These are phyloP conservation scores for Russula sp. DNA, from an alignment of 768 basidiomycete genomes.

Conservation along the genomic window DNA sequence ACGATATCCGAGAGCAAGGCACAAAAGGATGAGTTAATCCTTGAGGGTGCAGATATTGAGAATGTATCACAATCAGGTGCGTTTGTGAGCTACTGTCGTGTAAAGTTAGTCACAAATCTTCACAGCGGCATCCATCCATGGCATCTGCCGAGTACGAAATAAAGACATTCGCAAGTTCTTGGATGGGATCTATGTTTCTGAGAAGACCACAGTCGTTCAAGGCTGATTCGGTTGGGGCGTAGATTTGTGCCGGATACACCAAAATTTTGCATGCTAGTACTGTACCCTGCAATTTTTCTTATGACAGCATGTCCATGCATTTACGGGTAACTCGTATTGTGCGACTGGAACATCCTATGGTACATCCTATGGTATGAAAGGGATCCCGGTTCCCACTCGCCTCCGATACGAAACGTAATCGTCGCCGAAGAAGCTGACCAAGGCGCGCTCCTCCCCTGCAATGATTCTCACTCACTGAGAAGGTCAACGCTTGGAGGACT, in stretches of 20 bases:
- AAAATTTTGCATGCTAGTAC: constrained; percentile 29
- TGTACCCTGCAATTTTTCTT: constrained; percentile 22
- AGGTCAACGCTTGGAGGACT: background rate
- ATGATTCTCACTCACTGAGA: background rate
- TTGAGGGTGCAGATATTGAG: constrained; percentile 94
- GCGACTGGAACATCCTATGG: constrained; percentile 33
- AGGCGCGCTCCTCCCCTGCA: constrained; percentile 71
- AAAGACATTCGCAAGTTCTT: constrained; percentile 99
- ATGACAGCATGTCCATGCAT: constrained; percentile 27
- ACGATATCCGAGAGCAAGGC: constrained; percentile 76
- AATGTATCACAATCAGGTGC: constrained; percentile 94
- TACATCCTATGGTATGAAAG: constrained; percentile 58
- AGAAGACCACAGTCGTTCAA: constrained; percentile 55
- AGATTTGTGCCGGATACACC: constrained; percentile 1
- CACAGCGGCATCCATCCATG: constrained; percentile 91
- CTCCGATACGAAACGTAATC: constrained; percentile 73
- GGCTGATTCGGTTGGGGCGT: background rate
- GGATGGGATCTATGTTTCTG: constrained; percentile 89
- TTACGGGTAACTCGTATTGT: background rate
- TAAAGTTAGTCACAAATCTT: constrained; percentile 4
- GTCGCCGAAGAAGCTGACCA: constrained; percentile 85
- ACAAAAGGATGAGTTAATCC: constrained; percentile 91
- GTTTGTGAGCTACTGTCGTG: constrained; percentile 12
- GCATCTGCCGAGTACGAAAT: constrained; percentile 93
- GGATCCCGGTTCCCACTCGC: constrained; percentile 79